phyloP scores from a whole-genome alignment of 768 basidiomycete species.

The Roridomyces roridus region DNA sequence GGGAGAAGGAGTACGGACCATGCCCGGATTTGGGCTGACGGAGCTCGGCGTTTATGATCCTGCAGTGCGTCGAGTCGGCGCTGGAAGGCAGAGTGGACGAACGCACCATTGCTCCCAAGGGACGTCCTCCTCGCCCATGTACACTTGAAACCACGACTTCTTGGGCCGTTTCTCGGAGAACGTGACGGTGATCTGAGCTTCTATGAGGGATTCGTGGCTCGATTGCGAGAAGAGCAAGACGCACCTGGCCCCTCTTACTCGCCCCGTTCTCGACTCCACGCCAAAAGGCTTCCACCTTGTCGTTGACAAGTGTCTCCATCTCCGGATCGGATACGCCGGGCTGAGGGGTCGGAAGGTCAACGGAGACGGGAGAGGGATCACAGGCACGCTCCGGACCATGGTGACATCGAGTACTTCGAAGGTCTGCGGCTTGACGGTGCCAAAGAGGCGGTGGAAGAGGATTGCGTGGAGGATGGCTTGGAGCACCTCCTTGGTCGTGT shows the following conservation, averaged over 20 bases:
- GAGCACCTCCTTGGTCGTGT: constrained; percentile 74
- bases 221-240: constrained; percentile 5
- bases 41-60: constrained; percentile 83
- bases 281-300: constrained; percentile 83
- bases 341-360: constrained; percentile 38
- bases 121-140: constrained; percentile 79
- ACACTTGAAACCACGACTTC: constrained; percentile 80
- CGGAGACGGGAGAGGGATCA: neutral
- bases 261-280: constrained; percentile 69
- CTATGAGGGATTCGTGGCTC: neutral
- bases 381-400: constrained; percentile 58
- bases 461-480: constrained; percentile 81
- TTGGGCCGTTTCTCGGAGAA: constrained; percentile 80
- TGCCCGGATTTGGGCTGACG: constrained; percentile 70
- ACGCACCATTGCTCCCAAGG: constrained; percentile 87
- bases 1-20: constrained; percentile 48
- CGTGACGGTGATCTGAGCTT: constrained; percentile 66
- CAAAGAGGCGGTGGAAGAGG: constrained; percentile 84
- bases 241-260: constrained; percentile 74
- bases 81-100: too few species aligned
- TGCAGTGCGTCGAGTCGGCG: too few species aligned
- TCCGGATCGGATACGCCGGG: constrained; percentile 79
- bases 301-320: constrained; percentile 73
- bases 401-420: constrained; percentile 87
- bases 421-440: constrained; percentile 75